Conservation (phyloP, 73 alveolate genomes). For the Tetrahymena malaccensis region DNA sequence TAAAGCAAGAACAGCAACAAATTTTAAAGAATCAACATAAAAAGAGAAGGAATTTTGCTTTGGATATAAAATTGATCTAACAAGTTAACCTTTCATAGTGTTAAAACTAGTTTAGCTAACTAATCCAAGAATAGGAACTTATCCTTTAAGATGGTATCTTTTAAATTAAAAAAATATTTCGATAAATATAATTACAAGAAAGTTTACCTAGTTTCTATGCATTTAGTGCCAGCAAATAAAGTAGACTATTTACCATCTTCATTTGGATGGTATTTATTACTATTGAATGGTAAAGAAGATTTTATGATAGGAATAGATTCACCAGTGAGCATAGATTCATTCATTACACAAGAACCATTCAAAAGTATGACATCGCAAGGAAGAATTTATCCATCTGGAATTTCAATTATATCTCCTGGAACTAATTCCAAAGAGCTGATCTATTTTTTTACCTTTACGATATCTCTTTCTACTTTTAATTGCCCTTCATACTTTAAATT, state of each 20-base stretch:
- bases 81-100: constrained; percentile 62
- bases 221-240: constrained; percentile 47
- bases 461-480: constrained; percentile 13
- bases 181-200: not conserved
- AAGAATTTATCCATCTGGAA: constrained; percentile 41
- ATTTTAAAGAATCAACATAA: constrained; percentile 58
- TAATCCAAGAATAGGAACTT: constrained; percentile 32
- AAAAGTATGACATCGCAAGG: constrained; percentile 90
- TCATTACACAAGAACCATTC: constrained; percentile 74
- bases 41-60: constrained; percentile 50
- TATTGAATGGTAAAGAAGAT: constrained; percentile 65
- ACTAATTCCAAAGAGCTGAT: constrained; percentile 65
- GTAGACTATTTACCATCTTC: constrained; percentile 26
- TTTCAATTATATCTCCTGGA: constrained; percentile 92
- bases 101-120: constrained; percentile 60
- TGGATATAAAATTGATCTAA: constrained; percentile 66
- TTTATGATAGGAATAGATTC: constrained; percentile 84
- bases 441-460: not conserved
- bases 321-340: constrained; percentile 94
- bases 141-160: not conserved
- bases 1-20: constrained; percentile 43
- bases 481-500: not conserved
- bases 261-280: constrained; percentile 11
- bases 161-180: not conserved
- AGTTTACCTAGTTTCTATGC: constrained; percentile 24